Evolutionary conservation across 192 early-diverging fungal genomes (phyloP).

Genomic region (Gonapodya prolifera): DNA sequence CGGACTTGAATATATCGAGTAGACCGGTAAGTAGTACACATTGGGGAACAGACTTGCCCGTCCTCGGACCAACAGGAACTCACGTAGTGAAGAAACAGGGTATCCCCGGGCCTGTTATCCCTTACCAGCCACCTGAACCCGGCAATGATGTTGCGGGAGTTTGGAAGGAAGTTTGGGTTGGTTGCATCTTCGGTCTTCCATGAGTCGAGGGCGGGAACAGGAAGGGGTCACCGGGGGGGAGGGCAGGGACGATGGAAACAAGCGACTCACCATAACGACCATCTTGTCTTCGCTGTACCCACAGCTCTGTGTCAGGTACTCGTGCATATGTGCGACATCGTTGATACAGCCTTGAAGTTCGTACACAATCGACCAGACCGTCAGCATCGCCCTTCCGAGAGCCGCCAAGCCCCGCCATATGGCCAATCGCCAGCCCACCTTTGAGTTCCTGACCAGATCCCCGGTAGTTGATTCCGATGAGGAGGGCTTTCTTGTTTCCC

Average conservation of each 20-base stretch:
- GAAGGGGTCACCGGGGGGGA: too few relatives aligned
- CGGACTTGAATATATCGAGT: conserved; percentile 19
- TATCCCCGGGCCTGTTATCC: conserved; percentile 31
- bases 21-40: too few relatives aligned
- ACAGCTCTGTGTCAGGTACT: conserved; percentile 12
- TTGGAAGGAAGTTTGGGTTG: conserved; percentile 23
- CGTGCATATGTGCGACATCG: conserved; percentile 21
- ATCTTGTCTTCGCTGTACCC: conserved; percentile 23
- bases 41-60: too few relatives aligned
- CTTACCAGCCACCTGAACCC: conserved; percentile 35
- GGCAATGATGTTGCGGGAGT: conserved; percentile 28
- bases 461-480: conserved; percentile 27
- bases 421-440: too few relatives aligned
- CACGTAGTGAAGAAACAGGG: conserved; percentile 22
- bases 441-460: conserved; percentile 4
- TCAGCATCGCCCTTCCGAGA: too few relatives aligned
- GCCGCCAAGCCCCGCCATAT: too few relatives aligned
- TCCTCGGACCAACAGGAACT: background rate
- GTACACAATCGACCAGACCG: too few relatives aligned
- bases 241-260: too few relatives aligned
- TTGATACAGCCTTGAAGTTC: conserved; percentile 10
- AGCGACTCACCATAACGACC: too few relatives aligned
- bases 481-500: too few relatives aligned
- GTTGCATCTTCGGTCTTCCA: conserved; percentile 28
- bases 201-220: too few relatives aligned